Conservation (phyloP, 129 eudicot species). For the Daucus carota region DNA sequence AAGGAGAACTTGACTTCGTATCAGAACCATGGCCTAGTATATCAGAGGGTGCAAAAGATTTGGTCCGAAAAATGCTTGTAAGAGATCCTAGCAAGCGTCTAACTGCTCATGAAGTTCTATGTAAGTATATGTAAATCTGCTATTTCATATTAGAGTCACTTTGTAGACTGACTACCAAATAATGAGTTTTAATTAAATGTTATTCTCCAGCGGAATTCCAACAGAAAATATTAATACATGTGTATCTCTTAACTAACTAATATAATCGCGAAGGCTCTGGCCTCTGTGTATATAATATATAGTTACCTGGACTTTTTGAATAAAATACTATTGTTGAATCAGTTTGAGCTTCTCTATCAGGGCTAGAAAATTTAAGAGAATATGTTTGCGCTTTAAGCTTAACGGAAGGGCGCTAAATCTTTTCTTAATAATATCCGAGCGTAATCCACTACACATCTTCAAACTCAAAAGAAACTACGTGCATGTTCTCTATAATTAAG, state of each 20-base stretch:
- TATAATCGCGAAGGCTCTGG: not conserved
- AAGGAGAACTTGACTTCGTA: constrained; percentile 60
- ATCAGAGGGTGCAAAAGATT: constrained; percentile 70
- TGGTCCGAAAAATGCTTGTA: constrained; percentile 58
- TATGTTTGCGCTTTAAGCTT: not conserved
- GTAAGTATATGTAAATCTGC: constrained; percentile 34
- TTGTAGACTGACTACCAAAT: not conserved
- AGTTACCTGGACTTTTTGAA: not conserved
- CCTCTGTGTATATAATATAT: not conserved
- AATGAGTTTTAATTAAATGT: not conserved
- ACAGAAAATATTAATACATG: not conserved
- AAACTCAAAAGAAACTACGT: not conserved
- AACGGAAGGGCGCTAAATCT: not conserved
- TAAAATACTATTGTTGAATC: not conserved
- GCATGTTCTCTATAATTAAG: not conserved
- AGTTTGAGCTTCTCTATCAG: not conserved
- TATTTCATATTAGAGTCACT: not conserved
- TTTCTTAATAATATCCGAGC: not conserved
- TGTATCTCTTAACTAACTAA: not conserved
- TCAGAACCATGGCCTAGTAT: constrained; percentile 79
- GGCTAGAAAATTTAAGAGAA: not conserved
- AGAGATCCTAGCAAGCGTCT: constrained; percentile 51
- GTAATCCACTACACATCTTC: not conserved
- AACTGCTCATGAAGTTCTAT: constrained; percentile 62
- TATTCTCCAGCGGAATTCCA: too few relatives aligned